Conservation (phyloP, 2,329 filamentous ascomycete genomes). For the Xylariaceae sp. region DNA sequence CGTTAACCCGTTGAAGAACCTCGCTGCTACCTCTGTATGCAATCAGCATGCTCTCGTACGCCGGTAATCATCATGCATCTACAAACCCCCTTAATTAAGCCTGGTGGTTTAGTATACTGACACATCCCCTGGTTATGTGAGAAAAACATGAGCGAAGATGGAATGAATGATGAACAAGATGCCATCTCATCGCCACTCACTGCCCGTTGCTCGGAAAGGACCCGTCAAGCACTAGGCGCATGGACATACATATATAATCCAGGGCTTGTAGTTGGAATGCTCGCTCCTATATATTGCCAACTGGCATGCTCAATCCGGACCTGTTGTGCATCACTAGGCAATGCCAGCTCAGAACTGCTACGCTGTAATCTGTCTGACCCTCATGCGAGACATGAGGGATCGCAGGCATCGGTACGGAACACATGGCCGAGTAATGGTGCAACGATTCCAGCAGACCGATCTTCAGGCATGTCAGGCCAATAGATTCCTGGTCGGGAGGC, state of each 20-base stretch:
- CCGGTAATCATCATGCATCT: too few relatives aligned
- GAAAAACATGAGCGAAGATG: neutral
- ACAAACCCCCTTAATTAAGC: neutral
- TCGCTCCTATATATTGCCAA: slow-evolving; percentile 1
- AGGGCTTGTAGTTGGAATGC: neutral
- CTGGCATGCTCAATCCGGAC: slow-evolving; percentile 5
- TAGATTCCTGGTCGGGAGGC: slow-evolving; percentile 1
- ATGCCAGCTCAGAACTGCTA: slow-evolving; percentile 14
- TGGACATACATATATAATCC: neutral
- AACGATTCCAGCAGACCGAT: slow-evolving; percentile 1
- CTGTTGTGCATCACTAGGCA: neutral
- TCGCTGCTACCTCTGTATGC: neutral
- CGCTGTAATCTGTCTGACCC: slow-evolving; percentile 5
- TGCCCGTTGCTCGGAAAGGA: neutral
- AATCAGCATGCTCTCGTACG: neutral
- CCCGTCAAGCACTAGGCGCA: neutral
- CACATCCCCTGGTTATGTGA: neutral
- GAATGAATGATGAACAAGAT: neutral
- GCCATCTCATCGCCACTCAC: neutral
- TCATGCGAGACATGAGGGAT: slow-evolving; percentile 11
- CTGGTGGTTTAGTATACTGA: slow-evolving; percentile 1
- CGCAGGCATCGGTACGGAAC: neutral
- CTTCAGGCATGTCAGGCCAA: slow-evolving; percentile 6
- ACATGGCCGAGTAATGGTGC: slow-evolving; percentile 1
- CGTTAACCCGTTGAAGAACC: neutral